Conservation (phyloP, 805 yeast species). For the Lipomyces anomalus region DNA sequence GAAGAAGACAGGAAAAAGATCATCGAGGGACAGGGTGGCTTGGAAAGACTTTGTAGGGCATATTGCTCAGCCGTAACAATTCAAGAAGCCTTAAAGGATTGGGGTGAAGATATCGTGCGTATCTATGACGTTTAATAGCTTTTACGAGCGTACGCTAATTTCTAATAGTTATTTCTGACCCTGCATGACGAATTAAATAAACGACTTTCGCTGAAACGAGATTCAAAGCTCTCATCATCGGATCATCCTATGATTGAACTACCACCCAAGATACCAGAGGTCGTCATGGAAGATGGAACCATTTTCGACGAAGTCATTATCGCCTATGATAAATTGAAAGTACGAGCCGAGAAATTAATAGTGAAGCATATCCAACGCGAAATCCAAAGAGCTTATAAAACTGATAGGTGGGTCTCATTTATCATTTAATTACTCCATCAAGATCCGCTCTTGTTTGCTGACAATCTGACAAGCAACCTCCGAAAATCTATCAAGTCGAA, state of each 20-base stretch:
- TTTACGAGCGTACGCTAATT: not conserved
- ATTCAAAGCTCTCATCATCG: slow-evolving; percentile 1
- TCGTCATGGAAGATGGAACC: slow-evolving; percentile 31
- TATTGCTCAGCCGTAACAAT: slow-evolving; percentile 37
- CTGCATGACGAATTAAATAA: slow-evolving; percentile 36
- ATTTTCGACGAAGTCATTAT: slow-evolving; percentile 42
- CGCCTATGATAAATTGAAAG: slow-evolving; percentile 36
- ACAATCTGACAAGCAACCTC: slow-evolving; percentile 1
- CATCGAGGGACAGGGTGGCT: slow-evolving; percentile 33
- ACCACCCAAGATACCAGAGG: slow-evolving; percentile 20
- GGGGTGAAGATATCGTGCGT: slow-evolving; percentile 39
- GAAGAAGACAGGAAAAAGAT: slow-evolving; percentile 29
- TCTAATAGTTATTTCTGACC: slow-evolving; percentile 37
- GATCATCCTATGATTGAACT: no score
- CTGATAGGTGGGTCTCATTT: slow-evolving; percentile 2
- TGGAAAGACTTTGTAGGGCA: slow-evolving; percentile 41
- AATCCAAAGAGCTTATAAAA: slow-evolving; percentile 16
- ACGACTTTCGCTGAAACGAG: slow-evolving; percentile 26
- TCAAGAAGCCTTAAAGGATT: slow-evolving; percentile 36
- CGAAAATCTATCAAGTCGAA: slow-evolving; percentile 14
- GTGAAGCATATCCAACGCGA: slow-evolving; percentile 29
- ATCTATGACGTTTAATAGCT: not conserved
- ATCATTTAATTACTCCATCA: not conserved
- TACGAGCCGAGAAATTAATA: slow-evolving; percentile 31
- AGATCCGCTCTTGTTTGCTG: no score